Base-by-base conservation (phyloP, 2,329 filamentous ascomycete species). In the Penicillium sp. region DNA sequence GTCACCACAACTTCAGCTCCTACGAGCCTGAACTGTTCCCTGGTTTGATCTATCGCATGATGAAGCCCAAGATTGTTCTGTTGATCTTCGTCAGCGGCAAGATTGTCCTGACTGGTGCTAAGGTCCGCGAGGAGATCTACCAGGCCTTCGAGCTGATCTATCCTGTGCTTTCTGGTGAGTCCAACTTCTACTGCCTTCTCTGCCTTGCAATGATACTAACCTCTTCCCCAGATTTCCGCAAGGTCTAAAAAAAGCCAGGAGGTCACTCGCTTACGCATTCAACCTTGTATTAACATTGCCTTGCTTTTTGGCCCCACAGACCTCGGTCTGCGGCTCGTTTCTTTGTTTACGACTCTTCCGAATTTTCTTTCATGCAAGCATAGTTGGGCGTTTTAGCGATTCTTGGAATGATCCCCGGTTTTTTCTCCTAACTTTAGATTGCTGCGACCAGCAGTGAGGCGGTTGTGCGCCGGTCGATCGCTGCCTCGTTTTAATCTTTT, bases 21-120 rank as follows among this genome's bases (percentile, higher is more conserved):
- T 99, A 99, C 77, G 94, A 99, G 77, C 94, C 94, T 64, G 94
- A 99, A 74, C 77, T 99, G 75, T 99, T 97, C 85, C 94, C 94
- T 70, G 94, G 94, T 86, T 87, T 99, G 49, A 99, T 99, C 79
- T 99, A 99, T 80, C 92, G 94, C 75, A 99, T 99, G 94, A 97
- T 97, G 83, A 97, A 97, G 83, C 94, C 94, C 18, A 97, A 97
- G 86, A 96, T 97, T 65, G 93, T 97, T 50, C 86, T 97, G 24
- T 81, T 97, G 71, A 97, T 99, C 76, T 97, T 97, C 80, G 93
- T 97, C 69, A 94, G 89, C 70, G 94, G 93, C 71, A 97, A 97
- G 84, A 97, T 97, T 59, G 94, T 97, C 69, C 84, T 97, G 72
- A 97, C 94, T 40, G 94, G 94, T 71, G 94, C 94, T 64, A 97